phyloP scores from a whole-genome alignment of 371 early-diverging fungal genomes.

The Chytridiales sp. region DNA sequence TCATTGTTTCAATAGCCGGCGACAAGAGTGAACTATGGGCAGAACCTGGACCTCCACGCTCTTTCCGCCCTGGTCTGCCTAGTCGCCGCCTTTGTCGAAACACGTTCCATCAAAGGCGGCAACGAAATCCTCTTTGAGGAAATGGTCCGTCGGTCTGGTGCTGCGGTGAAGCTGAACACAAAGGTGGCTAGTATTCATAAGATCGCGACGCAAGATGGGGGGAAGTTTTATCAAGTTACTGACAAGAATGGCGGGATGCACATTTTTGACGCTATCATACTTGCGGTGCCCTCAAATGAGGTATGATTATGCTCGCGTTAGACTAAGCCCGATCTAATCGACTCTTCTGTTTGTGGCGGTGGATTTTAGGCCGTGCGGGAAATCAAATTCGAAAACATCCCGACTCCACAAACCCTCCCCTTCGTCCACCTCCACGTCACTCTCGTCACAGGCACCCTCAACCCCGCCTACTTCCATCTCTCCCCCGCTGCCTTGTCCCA shows the following conservation, averaged over 20 bases:
- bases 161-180: conserved; percentile 51
- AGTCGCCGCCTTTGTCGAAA: conserved; percentile 25
- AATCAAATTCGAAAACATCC: conserved; percentile 14
- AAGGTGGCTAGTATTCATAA: conserved; percentile 38
- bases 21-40: conserved; percentile 71
- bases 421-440: conserved; percentile 58
- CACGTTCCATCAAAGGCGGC: conserved; percentile 59
- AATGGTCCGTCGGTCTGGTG: conserved; percentile 52
- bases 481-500: conserved; percentile 19
- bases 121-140: conserved; percentile 69
- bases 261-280: conserved; percentile 29
- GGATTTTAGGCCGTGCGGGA: conserved; percentile 4
- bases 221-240: conserved; percentile 12
- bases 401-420: conserved; percentile 12
- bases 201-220: too few species aligned
- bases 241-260: conserved; percentile 14
- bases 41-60: conserved; percentile 64
- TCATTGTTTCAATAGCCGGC: conserved; percentile 33
- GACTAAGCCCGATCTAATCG: neutral
- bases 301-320: conserved; percentile 14
- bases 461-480: conserved; percentile 56
- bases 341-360: too few species aligned
- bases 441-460: conserved; percentile 57
- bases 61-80: conserved; percentile 56
- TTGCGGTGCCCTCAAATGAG: conserved; percentile 27